Conservation (phyloP, 1,284 basidiomycete genomes). For the Cutaneotrichosporon sp. region DNA sequence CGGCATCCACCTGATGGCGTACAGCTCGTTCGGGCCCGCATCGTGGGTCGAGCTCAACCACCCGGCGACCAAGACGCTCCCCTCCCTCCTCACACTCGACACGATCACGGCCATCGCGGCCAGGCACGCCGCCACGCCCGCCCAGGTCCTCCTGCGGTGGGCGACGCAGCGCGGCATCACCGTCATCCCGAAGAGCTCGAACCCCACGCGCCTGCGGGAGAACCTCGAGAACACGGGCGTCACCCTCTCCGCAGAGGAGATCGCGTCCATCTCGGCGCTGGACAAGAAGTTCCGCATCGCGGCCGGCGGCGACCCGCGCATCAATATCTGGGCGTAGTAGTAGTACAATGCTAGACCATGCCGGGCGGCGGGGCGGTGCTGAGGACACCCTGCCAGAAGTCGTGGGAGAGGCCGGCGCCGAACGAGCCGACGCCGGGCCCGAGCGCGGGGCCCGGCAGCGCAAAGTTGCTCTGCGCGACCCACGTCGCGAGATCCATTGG, state of each 20-base stretch:
- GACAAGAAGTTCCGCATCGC: slow-evolving; percentile 71
- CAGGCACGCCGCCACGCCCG: slow-evolving; percentile 31
- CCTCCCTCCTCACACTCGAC: slow-evolving; percentile 54
- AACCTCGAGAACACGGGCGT: slow-evolving; percentile 66
- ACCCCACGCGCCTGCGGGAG: slow-evolving; percentile 59
- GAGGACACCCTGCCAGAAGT: slow-evolving; percentile 8
- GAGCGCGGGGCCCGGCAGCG: slow-evolving; percentile 7
- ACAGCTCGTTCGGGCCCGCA: slow-evolving; percentile 73
- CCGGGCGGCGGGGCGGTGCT: neutral
- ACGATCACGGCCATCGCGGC: slow-evolving; percentile 59
- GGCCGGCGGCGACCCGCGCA: slow-evolving; percentile 62
- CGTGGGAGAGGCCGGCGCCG: slow-evolving; percentile 1
- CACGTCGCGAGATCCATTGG: slow-evolving; percentile 9
- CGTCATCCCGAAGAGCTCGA: slow-evolving; percentile 63
- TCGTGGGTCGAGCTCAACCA: slow-evolving; percentile 58
- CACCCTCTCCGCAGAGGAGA: slow-evolving; percentile 62
- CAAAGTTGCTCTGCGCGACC: slow-evolving; percentile 1
- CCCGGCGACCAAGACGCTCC: slow-evolving; percentile 21
- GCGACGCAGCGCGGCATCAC: slow-evolving; percentile 58
- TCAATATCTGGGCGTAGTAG: slow-evolving; percentile 69
- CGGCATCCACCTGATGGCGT: slow-evolving; percentile 71
- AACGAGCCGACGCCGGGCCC: slow-evolving; percentile 10
- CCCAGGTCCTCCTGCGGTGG: slow-evolving; percentile 51
- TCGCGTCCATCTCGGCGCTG: slow-evolving; percentile 63
- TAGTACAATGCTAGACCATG: slow-evolving; percentile 7